phyloP scores from a whole-genome alignment of 1,284 basidiomycete genomes.

The Puccinia polysora region DNA sequence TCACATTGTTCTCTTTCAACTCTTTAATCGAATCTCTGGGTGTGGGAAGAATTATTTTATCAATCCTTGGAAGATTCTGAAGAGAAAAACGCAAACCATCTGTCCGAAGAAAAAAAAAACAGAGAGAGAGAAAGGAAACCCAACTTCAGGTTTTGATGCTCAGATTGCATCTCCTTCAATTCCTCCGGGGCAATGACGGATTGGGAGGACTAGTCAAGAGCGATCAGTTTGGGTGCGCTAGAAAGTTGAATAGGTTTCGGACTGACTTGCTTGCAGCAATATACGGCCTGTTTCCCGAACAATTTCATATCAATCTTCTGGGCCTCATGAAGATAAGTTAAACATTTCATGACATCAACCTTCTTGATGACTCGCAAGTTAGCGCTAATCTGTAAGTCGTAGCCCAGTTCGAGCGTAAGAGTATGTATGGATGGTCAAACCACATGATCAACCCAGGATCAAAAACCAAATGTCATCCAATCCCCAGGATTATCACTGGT shows the following conservation, averaged over 20 bases:
- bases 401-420: background rate
- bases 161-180: slow-evolving; percentile 17
- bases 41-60: background rate
- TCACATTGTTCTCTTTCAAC: slow-evolving; percentile 15
- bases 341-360: slow-evolving; percentile 27
- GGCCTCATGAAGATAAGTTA: slow-evolving; percentile 32
- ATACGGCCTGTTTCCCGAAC: slow-evolving; percentile 35
- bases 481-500: slow-evolving; percentile 1
- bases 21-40: background rate
- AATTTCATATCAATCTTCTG: slow-evolving; percentile 38
- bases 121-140: background rate
- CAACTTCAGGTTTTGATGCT: slow-evolving; percentile 24
- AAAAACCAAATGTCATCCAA: background rate
- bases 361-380: slow-evolving; percentile 34
- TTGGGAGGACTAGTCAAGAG: slow-evolving; percentile 2
- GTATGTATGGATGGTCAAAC: background rate
- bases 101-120: no score
- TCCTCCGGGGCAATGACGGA: slow-evolving; percentile 1
- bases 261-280: slow-evolving; percentile 32
- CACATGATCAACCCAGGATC: background rate
- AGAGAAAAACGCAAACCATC: no score
- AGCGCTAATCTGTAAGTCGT: slow-evolving; percentile 15
- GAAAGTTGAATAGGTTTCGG: no score
- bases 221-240: no score
- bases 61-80: no score